These are phyloP conservation scores for Plasmopara viticola DNA, from an alignment of 352 stramenopile species.

Conservation along the genomic window DNA sequence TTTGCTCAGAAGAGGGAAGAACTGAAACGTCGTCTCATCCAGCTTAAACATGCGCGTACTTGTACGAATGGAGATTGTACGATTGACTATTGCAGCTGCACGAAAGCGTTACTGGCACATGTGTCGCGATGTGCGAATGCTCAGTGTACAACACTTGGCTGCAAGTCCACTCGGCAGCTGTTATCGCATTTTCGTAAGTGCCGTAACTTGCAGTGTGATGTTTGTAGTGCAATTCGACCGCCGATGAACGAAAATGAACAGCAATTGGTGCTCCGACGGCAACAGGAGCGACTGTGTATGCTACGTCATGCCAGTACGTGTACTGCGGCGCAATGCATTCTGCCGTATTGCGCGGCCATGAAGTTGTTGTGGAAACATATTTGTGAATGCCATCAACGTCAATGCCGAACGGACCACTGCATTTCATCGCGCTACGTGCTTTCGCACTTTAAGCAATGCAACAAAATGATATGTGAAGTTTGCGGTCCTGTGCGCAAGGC, in stretches of 20 bases:
- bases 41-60: constrained; percentile 82
- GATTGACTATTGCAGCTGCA: constrained; percentile 79
- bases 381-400: constrained; percentile 82
- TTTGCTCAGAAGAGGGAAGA: constrained; percentile 84
- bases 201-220: constrained; percentile 80
- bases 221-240: constrained; percentile 83
- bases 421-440: constrained; percentile 86
- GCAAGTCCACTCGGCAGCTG: constrained; percentile 82
- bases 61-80: constrained; percentile 65
- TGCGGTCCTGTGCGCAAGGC: constrained; percentile 81
- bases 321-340: constrained; percentile 49
- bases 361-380: constrained; percentile 89
- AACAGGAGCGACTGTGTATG: constrained; percentile 86
- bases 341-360: constrained; percentile 84
- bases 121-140: constrained; percentile 81
- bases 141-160: constrained; percentile 81
- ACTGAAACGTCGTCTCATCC: constrained; percentile 75
- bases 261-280: constrained; percentile 72
- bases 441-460: constrained; percentile 88
- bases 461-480: constrained; percentile 88
- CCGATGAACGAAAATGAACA: constrained; percentile 85
- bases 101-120: constrained; percentile 72
- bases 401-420: constrained; percentile 83
- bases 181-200: constrained; percentile 86
- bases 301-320: constrained; percentile 82